phyloP scores from a whole-genome alignment of 768 basidiomycete species.

The Grammothele lineata region DNA sequence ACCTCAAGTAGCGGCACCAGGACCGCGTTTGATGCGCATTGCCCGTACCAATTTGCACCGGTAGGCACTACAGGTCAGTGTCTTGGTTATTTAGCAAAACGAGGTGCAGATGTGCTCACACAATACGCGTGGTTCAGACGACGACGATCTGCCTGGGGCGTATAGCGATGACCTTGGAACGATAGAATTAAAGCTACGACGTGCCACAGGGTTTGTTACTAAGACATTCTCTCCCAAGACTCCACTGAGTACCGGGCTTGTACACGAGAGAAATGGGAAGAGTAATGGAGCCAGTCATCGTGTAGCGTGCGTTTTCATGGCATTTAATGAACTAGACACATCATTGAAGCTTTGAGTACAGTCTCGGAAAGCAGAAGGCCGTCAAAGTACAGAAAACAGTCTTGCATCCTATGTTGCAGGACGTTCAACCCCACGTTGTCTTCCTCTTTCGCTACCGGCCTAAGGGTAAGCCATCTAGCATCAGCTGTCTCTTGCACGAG shows the following conservation, averaged over 20 bases:
- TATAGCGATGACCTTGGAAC: slow-evolving; percentile 13
- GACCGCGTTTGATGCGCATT: neutral
- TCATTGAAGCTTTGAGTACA: neutral
- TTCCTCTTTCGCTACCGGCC: slow-evolving; percentile 15
- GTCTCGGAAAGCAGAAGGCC: neutral
- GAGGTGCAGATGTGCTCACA: too few relatives aligned
- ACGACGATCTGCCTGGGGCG: slow-evolving; percentile 6
- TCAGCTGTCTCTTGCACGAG: too few relatives aligned
- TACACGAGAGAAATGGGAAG: slow-evolving; percentile 5
- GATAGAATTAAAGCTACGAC: slow-evolving; percentile 10
- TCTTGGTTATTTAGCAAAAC: too few relatives aligned
- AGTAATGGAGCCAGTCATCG: neutral
- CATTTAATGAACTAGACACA: too few relatives aligned
- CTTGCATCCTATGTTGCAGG: slow-evolving; percentile 6
- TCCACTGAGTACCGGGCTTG: neutral
- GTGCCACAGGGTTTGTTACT: slow-evolving; percentile 4
- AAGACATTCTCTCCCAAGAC: neutral
- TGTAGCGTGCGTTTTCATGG: neutral
- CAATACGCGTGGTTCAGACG: neutral
- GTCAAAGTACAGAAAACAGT: neutral
- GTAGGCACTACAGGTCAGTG: too few relatives aligned
- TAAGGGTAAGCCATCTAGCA: slow-evolving; percentile 6
- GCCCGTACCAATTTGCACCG: slow-evolving; percentile 7
- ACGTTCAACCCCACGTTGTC: slow-evolving; percentile 10
- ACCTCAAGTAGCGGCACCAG: neutral